Evolutionary conservation across 257 asterid species (phyloP), one percentile per base, ranked within the genome.

Genomic region (Nicotiana undulata): DNA sequence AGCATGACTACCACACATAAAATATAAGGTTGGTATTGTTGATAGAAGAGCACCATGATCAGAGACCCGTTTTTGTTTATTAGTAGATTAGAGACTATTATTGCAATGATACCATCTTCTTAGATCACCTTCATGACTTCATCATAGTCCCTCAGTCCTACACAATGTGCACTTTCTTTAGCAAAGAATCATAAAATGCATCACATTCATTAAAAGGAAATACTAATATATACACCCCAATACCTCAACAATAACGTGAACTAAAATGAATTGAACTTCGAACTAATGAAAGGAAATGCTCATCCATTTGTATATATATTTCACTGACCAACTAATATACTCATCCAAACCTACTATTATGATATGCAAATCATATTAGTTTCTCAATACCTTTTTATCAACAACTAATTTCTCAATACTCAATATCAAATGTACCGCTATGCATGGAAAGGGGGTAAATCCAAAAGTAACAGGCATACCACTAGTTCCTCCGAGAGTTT

Each of bases 401-500:
- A 53, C 7, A 53, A 53, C 17, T 53, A 53, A 53, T 53, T 53
- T 53, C 60, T 53, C 60, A 17, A 16, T 17, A 53, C 20, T 13
- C 20, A 53, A 53, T 15, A 53, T 53, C 60, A 53, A 17, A 9
- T 9, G 7, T 53, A 8, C 20, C 7, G 17, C 9, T 53, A 15
- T 6, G 20, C 60, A 53, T 53, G 60, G 60, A 53, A 53, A 53
- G n/a, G 46, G 51, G 26, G 18, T 8, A 28, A 56, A 61, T 11
- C 28, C 3, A 37, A 34, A 20, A 24, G 18, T 52, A 55, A 9
- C 66, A 44, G 37, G 63, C 88, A 55, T 88, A 94, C 95, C 95
- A 82, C 85, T 82, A 24, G 84, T 82, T 66, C 86, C 85, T 67
- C 88, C 91, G 49, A 90, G 83, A 40, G 93, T 89, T 85, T 94